phyloP scores from a whole-genome alignment of 768 basidiomycete genomes.

The Clitopilus passeckerianus region DNA sequence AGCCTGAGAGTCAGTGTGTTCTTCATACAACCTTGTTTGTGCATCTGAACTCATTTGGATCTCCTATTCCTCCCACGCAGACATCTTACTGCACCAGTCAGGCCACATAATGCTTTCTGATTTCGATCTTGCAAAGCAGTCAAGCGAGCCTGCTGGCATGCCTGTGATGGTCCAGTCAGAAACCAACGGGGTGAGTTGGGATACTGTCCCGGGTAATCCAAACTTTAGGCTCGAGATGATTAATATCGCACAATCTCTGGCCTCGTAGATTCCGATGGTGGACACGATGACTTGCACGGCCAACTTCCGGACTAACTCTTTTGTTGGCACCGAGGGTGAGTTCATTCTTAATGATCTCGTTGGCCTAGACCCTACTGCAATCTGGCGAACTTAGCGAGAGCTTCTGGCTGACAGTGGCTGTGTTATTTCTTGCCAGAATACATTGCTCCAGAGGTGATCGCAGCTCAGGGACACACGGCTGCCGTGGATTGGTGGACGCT shows the following conservation, averaged over 20 bases:
- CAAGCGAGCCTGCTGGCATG: constrained; percentile 76
- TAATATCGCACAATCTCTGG: constrained; percentile 6
- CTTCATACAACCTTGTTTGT: not conserved
- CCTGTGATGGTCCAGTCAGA: constrained; percentile 87
- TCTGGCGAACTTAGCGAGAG: not conserved
- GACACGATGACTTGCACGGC: constrained; percentile 98
- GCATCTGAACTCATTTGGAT: not conserved
- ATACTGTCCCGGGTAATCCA: constrained; percentile 5
- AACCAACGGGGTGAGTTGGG: constrained; percentile 74
- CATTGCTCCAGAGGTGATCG: constrained; percentile 98
- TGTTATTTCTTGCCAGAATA: constrained; percentile 62
- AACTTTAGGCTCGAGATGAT: constrained; percentile 4
- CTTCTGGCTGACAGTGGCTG: constrained; percentile 2
- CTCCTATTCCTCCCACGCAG: constrained; percentile 32
- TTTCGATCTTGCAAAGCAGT: constrained; percentile 98
- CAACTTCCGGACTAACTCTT: constrained; percentile 97
- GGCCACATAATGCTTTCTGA: constrained; percentile 99
- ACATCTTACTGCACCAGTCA: constrained; percentile 95
- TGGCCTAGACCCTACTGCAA: not conserved
- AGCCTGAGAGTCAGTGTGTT: constrained; percentile 88
- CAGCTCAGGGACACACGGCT: constrained; percentile 92
- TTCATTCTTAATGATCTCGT: constrained; percentile 12
- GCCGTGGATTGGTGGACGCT: constrained; percentile 99
- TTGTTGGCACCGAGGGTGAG: constrained; percentile 97
- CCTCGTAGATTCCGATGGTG: constrained; percentile 75